Evolutionary conservation across 352 stramenopile species (phyloP).

Genomic region (Globisporangium orthogonon): DNA sequence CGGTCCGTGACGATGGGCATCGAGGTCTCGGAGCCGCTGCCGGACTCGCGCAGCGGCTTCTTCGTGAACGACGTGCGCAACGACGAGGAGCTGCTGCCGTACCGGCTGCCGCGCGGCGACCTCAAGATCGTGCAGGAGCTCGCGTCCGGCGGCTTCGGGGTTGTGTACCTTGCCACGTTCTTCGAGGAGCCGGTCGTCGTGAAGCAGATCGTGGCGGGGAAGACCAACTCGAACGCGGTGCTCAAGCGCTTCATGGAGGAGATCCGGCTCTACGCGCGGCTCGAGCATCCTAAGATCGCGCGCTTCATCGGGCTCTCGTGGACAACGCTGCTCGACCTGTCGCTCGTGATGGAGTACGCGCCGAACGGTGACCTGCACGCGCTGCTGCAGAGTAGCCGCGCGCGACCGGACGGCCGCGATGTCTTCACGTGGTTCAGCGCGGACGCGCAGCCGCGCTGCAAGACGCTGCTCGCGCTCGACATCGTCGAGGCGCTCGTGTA

Average conservation of each 20-base stretch:
- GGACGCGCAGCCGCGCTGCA: constrained; percentile 14
- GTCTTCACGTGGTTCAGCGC: constrained; percentile 5
- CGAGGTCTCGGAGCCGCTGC: constrained; percentile 5
- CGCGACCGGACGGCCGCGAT: not conserved
- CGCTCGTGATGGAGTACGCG: constrained; percentile 42
- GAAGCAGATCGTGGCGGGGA: constrained; percentile 33
- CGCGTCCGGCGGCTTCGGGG: constrained; percentile 50
- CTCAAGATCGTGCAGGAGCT: constrained; percentile 33
- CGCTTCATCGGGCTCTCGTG: constrained; percentile 42
- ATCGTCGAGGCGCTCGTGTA: constrained; percentile 43
- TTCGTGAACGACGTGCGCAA: constrained; percentile 60
- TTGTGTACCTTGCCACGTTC: constrained; percentile 45
- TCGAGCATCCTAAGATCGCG: constrained; percentile 50
- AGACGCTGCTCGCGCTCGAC: constrained; percentile 36
- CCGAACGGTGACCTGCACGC: constrained; percentile 32
- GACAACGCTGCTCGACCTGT: constrained; percentile 41
- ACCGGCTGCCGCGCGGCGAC: constrained; percentile 39
- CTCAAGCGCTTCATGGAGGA: constrained; percentile 49
- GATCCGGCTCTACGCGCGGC: constrained; percentile 50
- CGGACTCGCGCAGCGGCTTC: constrained; percentile 16
- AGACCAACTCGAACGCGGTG: constrained; percentile 16
- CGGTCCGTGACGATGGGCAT: constrained; percentile 2
- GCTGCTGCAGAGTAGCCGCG: constrained; percentile 10
- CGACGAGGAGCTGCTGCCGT: constrained; percentile 48
- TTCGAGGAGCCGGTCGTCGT: constrained; percentile 26